Evolutionary conservation across 495 filamentous ascomycete species (phyloP), one percentile per base, ranked within the genome.

Genomic region (Darksidea phi): DNA sequence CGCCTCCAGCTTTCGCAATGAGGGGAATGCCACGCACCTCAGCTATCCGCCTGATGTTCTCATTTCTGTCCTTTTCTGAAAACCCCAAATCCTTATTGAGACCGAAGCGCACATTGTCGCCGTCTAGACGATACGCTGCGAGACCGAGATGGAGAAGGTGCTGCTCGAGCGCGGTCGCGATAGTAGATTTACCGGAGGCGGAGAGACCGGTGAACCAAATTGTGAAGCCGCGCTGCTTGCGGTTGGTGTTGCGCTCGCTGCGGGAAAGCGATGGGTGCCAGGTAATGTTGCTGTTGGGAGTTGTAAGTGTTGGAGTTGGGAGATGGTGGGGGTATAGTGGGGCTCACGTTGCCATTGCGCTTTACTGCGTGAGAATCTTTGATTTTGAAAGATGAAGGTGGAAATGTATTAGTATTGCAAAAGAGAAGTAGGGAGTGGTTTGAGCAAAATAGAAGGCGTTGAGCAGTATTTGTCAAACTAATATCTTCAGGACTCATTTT

Each of bases 81-180:
- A 97, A 97, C 3, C 92, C 93, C 32, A 97, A 82, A 79, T 98
- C 93, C 74, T 91, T 91, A 81, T 98, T 98, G 67, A 98, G 79
- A 1, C 94, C 95, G 80, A 97, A 97, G 58, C 94, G 93, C 70
- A 98, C 86, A 79, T 98, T 98, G 82, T 98, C 94, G 68, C 94
- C 94, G 75, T 98, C 94, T 17, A 98, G 86, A 1, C 95, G 85
- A 80, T 98, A 98, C 54, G 91, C 89, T 59, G 87, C 79, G 13
- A 95, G 74, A 15, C 86, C 86, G 17, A 86, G 79, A 70, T 94
- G 90, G 50, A 98, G 85, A 15, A 98, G 86, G 73, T 95, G 89
- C 76, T 95, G 91, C 78, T 98, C 94, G 17, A 97, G 88, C 18
- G 94, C 94, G 17, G 90, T 94, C 57, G 94, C 94, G 28, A 97